A percentile compares a stretch with the other conserved stretches of the same genome.
phyloP scores from a whole-genome alignment of 1,284 basidiomycete species.

The Phlebopus sp. region DNA sequence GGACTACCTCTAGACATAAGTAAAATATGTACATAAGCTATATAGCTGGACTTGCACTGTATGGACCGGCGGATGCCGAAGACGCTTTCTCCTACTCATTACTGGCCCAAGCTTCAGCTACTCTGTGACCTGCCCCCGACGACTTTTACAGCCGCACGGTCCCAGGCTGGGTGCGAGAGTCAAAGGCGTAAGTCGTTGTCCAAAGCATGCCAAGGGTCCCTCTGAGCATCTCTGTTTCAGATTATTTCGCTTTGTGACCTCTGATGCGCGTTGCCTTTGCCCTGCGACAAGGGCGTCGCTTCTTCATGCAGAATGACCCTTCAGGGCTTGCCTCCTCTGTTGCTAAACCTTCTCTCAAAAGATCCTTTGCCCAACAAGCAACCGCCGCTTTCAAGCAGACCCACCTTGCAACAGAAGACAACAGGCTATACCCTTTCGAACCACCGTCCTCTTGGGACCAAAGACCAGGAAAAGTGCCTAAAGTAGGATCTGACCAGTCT shows the following conservation, averaged over 20 bases:
- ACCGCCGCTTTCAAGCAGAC: slow-evolving; percentile 18
- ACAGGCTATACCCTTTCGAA: slow-evolving; percentile 25
- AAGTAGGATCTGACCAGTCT: slow-evolving; percentile 2
- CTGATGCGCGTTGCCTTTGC: slow-evolving; percentile 50
- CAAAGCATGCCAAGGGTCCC: not conserved
- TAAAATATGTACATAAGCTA: not conserved
- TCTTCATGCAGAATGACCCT: slow-evolving; percentile 56
- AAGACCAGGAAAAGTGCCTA: slow-evolving; percentile 11
- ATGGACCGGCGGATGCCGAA: slow-evolving; percentile 8
- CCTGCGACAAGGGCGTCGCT: slow-evolving; percentile 47
- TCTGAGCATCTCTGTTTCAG: slow-evolving; percentile 1
- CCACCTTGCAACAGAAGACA: slow-evolving; percentile 22
- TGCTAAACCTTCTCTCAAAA: slow-evolving; percentile 33
- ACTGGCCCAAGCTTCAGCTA: not conserved
- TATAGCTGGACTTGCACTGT: not conserved
- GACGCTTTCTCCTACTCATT: slow-evolving; percentile 1
- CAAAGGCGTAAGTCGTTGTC: not conserved
- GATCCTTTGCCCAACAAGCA: slow-evolving; percentile 39
- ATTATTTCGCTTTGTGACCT: slow-evolving; percentile 1
- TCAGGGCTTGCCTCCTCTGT: slow-evolving; percentile 26
- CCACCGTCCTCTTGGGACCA: slow-evolving; percentile 24
- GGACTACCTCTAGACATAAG: slow-evolving; percentile 22
- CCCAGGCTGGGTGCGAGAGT: not conserved
- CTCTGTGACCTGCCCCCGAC: not conserved
- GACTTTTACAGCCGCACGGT: not conserved